These are phyloP conservation scores for Trichoderma harzianum DNA, from an alignment of 2,329 filamentous ascomycete genomes.

Conservation along the genomic window DNA sequence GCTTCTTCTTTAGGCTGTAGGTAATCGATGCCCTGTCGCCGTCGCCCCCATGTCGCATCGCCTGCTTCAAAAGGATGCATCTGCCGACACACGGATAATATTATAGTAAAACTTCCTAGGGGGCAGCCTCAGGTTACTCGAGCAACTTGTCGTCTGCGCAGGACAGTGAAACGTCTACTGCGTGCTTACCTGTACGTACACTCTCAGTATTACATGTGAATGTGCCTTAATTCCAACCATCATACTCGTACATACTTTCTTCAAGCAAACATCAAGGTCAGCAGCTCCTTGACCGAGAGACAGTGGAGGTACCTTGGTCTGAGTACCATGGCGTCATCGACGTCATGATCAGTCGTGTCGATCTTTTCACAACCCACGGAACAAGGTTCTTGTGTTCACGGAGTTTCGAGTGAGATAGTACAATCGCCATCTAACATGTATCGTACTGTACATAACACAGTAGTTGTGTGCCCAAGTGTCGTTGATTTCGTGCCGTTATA, in stretches of 20 bases:
- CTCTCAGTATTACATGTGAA: not conserved
- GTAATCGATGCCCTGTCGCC: not conserved
- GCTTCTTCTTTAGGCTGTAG: constrained; percentile 11
- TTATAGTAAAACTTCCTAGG: not conserved
- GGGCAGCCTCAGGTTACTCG: not conserved
- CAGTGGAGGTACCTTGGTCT: not conserved
- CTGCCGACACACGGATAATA: not conserved
- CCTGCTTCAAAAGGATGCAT: not conserved
- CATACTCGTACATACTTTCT: no score
- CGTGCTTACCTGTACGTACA: not conserved
- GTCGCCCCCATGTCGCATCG: constrained; percentile 1
- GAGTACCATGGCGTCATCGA: not conserved
- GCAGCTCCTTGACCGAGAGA: not conserved
- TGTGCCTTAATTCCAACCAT: not conserved
- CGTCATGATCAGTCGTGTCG: not conserved
- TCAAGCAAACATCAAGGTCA: not conserved
- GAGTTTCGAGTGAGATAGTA: not conserved
- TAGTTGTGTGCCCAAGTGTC: not conserved
- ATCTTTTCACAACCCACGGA: not conserved
- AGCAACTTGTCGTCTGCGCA: not conserved
- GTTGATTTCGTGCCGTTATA: not conserved
- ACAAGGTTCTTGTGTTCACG: not conserved
- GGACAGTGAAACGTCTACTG: not conserved
- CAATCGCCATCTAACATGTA: not conserved
- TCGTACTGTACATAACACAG: not conserved